Evolutionary conservation across 805 yeast species (phyloP), one percentile per base, ranked within the genome.

Genomic region (Clavispora carvajalis): DNA sequence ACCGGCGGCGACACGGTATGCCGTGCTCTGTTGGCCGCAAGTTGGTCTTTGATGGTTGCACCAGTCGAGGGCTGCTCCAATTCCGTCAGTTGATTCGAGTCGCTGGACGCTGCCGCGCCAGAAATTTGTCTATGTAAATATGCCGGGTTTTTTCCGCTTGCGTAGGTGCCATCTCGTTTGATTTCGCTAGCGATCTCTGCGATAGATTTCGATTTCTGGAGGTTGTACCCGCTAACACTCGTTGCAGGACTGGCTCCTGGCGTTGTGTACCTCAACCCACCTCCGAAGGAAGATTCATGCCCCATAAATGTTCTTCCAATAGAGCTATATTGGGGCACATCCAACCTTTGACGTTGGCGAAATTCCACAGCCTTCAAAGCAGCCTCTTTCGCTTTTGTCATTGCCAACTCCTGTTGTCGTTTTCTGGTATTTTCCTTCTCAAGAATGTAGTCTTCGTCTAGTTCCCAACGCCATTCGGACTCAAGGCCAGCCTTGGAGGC

Each of bases 401-500:
- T 76, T 4, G 85, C 82, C 39, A 73, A 70, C 52, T 80, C 85
- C 40, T 79, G 77, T 57, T 79, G 84, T 47, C 49, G 50, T 41
- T 57, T 59, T 62, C 85, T 78, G 35, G 74, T 80, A 46, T 74
- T 78, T 56, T 90, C 97, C 61, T 85, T 79, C 52, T 89, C 96
- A 16, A 81, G 81, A 42, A 85, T 77, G 47, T 82, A 87, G 44
- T 79, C 83, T 45, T 88, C 95, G 63, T 93, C 96, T 29, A 93
- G 67, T 3, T 91, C 91, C 95, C 96, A 91, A 22, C 86, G 65
- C 95, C 95, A 90, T 42, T 95, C 96, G n/a, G 95, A 93, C 52
- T 85, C 93, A 25, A 46, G 31, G 22, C 45, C 58, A 45, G 84
- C 82, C 28, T 88, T 79, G 39, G 37, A 42, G 12, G 85, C 82